Evolutionary conservation across 352 stramenopile genomes (phyloP), one percentile per base, ranked within the genome.

Genomic region (Aphanomyces euteiches): DNA sequence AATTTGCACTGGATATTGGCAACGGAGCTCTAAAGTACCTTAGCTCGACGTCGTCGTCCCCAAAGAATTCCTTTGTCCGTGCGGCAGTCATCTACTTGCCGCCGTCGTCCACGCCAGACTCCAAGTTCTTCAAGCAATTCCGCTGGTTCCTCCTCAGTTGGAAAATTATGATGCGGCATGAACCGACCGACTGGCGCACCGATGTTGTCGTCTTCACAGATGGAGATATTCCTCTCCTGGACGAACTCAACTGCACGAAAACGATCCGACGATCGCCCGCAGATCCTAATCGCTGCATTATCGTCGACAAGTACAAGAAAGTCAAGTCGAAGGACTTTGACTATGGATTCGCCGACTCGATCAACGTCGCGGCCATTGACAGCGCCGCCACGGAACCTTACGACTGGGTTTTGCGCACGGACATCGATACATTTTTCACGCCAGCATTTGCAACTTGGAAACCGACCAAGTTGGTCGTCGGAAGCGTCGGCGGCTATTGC

Each of bases 121-220:
- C 7, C 15, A 61, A 19, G 37, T 19, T 19, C 28, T 37, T 45
- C 5, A 37, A 12, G 10, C 28, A 61, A 37, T 37, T 61, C 1
- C 54, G 54, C 10, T 39, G 54, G 54, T 37, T 61, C 54, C 54
- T 45, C 21, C 54, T 28, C 17, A 61, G 54, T 21, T 58, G 50
- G 50, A 17, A 19, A 28, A 2, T n/a, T 13, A 63, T 63, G 56
- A 28, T 38, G 6, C 56, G 0, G 15, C 21, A 13, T 13, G 10
- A 63, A 43, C 56, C 19, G 12, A 7, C 36, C 5, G 28, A 13
- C 12, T 63, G 60, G 60, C 60, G 60, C 60, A 67, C 38, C 17
- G 60, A 67, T 43, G 36, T 67, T 58, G 41, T 67, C 0, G 60
- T 67, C 7, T 60, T 67, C 34, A 37, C 21, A 21, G 60, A 57